Base-by-base conservation (phyloP, 2,329 filamentous ascomycete genomes). In the Dactylellina cionopaga region DNA sequence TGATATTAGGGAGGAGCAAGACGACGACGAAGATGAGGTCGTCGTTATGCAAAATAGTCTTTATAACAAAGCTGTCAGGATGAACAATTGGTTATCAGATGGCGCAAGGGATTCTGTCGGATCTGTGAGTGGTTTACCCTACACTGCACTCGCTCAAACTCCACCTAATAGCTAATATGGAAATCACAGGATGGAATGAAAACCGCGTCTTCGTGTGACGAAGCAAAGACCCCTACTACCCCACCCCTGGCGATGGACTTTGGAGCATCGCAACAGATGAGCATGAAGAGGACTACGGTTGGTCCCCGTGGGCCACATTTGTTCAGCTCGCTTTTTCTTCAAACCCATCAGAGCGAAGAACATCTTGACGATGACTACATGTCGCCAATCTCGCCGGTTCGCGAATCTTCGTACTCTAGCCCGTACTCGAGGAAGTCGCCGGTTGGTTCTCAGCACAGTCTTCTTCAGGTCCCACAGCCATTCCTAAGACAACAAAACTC, bases 241-340 rank as follows among this genome's bases (percentile, higher is more conserved):
- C 76, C 75, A 44, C 60, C 73, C 17, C 68, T 76, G 19, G 15
- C 51, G 13, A 55, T 55, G 46, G 75, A 76, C 41, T 77, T 86
- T 69, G 80, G 85, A n/a, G 76, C 81, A 39, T 41, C 75, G 0
- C 78, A 63, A 47, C 77, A 77, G 69, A 90, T 90, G 80, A 84
- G 88, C 29, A 88, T 94, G 5, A 75, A 75, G 60, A 74, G 76
- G 43, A 68, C 75, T 15, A 77, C 76, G 5, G 75, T 77, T 11
- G 93, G 93, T 0, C 93, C 93, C 1, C 86, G 86, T 75, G 93
- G 93, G 1, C 93, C 93, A 7, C 93, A 96, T 81, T 85, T 96
- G 13, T 96, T 96, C 81, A 88, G 91, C 75, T 85, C 85, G 15
- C n/a, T 70, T 92, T 90, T 17, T 84, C 87, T 66, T 80, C 84